A percentile compares a stretch with the other conserved stretches of the same genome.
These are phyloP conservation scores for Vanrija sp. DNA, from an alignment of 1,284 basidiomycete genomes.

Conservation along the genomic window DNA sequence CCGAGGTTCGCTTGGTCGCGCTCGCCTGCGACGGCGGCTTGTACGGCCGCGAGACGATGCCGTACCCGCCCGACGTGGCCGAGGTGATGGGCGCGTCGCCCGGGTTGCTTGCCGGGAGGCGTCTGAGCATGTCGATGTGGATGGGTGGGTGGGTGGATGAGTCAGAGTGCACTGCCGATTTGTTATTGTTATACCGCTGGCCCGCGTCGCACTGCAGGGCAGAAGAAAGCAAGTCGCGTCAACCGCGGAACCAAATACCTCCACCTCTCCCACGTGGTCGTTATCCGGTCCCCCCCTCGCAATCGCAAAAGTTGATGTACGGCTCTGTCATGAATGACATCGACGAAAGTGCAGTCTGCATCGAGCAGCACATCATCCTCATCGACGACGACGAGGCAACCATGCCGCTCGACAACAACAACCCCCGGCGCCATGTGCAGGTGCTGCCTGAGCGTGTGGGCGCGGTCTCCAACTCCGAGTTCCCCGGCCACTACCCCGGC, in stretches of 20 bases:
- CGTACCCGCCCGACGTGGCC: conserved; percentile 45
- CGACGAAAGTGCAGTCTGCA: not conserved
- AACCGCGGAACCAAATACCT: conserved; percentile 18
- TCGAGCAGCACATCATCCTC: not conserved
- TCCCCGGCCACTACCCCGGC: conserved; percentile 56
- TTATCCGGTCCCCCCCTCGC: not conserved
- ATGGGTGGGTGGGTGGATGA: not conserved
- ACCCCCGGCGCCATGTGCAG: conserved; percentile 56
- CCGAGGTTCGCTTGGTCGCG: conserved; percentile 48
- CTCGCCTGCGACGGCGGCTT: conserved; percentile 62
- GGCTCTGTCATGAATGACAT: not conserved
- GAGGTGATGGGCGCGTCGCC: conserved; percentile 35
- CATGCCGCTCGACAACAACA: conserved; percentile 28
- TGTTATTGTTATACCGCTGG: not conserved
- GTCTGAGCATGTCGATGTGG: conserved; percentile 32
- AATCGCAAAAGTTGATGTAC: not conserved
- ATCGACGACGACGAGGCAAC: not conserved
- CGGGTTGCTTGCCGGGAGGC: conserved; percentile 20
- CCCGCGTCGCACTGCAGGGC: not conserved
- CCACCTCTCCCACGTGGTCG: no score
- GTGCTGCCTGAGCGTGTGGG: conserved; percentile 68
- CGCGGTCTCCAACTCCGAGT: conserved; percentile 27
- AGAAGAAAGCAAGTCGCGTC: conserved; percentile 18
- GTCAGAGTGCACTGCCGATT: not conserved
- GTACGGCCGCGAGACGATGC: conserved; percentile 61